A percentile compares a stretch with the other conserved stretches of the same genome.
phyloP scores from a whole-genome alignment of 441 rosid species.

The Adansonia grandidieri region DNA sequence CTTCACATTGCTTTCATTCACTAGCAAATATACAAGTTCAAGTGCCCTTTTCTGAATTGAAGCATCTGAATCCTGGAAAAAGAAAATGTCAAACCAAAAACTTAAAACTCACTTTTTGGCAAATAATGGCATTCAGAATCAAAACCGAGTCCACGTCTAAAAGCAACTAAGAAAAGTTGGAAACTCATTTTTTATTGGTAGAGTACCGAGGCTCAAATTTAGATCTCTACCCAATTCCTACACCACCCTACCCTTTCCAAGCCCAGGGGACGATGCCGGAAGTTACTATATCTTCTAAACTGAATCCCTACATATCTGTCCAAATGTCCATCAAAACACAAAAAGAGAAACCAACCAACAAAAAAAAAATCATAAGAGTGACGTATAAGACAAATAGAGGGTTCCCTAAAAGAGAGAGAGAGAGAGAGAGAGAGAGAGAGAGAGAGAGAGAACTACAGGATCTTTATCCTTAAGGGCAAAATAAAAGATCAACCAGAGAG shows the following conservation, averaged over 20 bases:
- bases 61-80: constrained; percentile 94
- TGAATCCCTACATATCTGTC: constrained; percentile 4
- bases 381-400: background rate
- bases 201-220: constrained; percentile 8
- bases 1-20: constrained; percentile 93
- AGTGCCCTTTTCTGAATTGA: constrained; percentile 98
- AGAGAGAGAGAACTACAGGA: background rate
- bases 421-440: background rate
- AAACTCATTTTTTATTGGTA: background rate
- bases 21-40: constrained; percentile 84
- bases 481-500: background rate
- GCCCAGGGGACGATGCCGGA: background rate
- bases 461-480: background rate
- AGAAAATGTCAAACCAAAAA: constrained; percentile 36
- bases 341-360: background rate
- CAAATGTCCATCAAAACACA: constrained; percentile 11
- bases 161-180: background rate
- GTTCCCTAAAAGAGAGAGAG: background rate
- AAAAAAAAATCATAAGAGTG: background rate
- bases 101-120: constrained; percentile 18
- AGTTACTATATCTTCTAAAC: background rate
- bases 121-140: constrained; percentile 6
- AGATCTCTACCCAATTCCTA: constrained; percentile 15
- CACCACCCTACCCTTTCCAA: constrained; percentile 3
- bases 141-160: background rate